Evolutionary conservation across 2,329 filamentous ascomycete species (phyloP).

Genomic region (Myriosclerotinia duriaeana): DNA sequence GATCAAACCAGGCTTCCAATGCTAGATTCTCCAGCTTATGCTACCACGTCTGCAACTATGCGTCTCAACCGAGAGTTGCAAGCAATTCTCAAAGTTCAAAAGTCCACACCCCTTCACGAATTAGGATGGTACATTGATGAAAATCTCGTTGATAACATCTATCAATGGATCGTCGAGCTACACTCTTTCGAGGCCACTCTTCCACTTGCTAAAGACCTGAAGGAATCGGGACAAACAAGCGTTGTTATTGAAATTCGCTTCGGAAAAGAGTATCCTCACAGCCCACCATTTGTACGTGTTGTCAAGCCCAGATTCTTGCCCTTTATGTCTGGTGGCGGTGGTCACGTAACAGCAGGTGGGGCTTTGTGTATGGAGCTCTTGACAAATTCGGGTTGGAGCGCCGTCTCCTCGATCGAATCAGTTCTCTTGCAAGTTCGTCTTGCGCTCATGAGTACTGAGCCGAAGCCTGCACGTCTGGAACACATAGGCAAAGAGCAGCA

Average conservation of each 20-base stretch:
- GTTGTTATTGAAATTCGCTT: conserved; percentile 83
- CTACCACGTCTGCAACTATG: conserved; percentile 59
- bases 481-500: conserved; percentile 8
- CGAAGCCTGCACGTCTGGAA: conserved; percentile 68
- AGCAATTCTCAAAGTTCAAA: conserved; percentile 63
- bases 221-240: conserved; percentile 57
- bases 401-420: conserved; percentile 70
- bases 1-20: conserved; percentile 61
- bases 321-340: conserved; percentile 72
- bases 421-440: conserved; percentile 79
- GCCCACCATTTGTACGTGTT: conserved; percentile 81
- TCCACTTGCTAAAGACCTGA: conserved; percentile 75
- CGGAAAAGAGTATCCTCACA: conserved; percentile 70
- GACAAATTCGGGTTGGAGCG: conserved; percentile 80
- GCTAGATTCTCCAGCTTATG: conserved; percentile 65
- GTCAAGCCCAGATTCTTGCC: conserved; percentile 76
- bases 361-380: conserved; percentile 83
- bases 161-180: conserved; percentile 89
- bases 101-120: conserved; percentile 57
- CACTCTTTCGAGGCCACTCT: conserved; percentile 73
- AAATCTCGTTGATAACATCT: conserved; percentile 56
- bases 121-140: conserved; percentile 83
- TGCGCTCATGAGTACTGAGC: conserved; percentile 68
- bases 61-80: conserved; percentile 64
- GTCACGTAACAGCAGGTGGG: conserved; percentile 81